Base-by-base conservation (phyloP, 371 early-diverging fungal species). In the Syncephalastrum sp. region DNA sequence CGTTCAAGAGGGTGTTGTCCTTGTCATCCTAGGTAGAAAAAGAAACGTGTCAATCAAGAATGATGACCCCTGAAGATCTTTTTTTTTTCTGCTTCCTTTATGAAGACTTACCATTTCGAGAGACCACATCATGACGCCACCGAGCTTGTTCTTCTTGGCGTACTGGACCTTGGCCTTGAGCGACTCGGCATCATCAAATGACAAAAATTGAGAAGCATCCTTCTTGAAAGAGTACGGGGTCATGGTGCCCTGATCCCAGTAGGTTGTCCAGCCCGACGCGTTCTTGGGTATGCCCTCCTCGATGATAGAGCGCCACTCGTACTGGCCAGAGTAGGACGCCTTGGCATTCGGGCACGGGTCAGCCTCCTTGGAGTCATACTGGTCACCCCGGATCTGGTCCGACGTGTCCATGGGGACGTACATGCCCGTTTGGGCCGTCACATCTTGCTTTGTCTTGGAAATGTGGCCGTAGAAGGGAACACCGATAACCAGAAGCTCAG, bases 101-200 rank as follows among this genome's bases (percentile, higher is more conserved):
- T 27, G 0, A 4, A 42, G 19, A 53, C 58, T 48, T 64, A 68
- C 69, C 79, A 77, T 77, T 60, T 77, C 78, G 46, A 77, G 56
- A 17, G 74, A 84, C 77, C 86, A 88, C 14, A 87, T 60, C 75
- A 84, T 78, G 42, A 81, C 72, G 19, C 86, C 87, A 25, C 72
- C 78, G 13, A 88, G 68, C 4, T 68, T 60, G 19, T 79, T 63
- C 10, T 64, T 53, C 14, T 64, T 69, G 4, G 68, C 83, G 61
- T 73, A 85, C 15, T 70, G 58, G n/a, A 65, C 77, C 65, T 88
- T 88, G 53, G 59, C 60, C 14, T 49, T 50, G 7, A 85, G 53
- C 21, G 84, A 82, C 41, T 72, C 54, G 8, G 68, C 59, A 46
- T 88, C 79, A 53, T 88, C 89, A 57, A 81, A 88, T 0, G 82